Conservation (phyloP, 106 monocot species). For the Phalaenopsis aphrodite region DNA sequence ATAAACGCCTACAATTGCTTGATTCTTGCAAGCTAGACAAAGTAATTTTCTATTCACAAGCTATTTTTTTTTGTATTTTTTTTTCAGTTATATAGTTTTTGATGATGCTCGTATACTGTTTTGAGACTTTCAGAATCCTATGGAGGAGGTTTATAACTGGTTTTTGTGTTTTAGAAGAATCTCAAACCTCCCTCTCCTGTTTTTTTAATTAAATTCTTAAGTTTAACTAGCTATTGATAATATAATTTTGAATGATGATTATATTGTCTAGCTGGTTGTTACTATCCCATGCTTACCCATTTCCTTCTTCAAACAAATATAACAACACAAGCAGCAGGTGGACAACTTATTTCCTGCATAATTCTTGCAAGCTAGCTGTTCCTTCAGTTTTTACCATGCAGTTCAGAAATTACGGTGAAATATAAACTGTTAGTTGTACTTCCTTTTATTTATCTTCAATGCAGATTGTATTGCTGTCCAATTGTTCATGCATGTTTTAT, state of each 20-base stretch:
- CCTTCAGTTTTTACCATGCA: neutral
- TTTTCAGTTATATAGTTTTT: neutral
- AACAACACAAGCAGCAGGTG: neutral
- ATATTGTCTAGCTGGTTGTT: neutral
- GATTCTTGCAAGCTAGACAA: conserved; percentile 94
- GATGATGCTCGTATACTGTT: neutral
- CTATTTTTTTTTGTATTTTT: neutral
- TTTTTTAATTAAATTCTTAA: neutral
- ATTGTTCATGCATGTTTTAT: no score
- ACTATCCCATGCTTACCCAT: neutral
- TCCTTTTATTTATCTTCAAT: no score
- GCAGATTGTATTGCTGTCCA: no score
- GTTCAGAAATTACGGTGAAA: no score
- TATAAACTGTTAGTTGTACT: no score
- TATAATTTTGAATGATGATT: neutral
- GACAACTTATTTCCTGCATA: neutral
- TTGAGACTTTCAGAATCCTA: neutral
- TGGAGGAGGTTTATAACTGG: neutral
- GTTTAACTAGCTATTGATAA: neutral
- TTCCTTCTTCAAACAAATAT: no score
- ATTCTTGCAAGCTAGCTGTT: neutral
- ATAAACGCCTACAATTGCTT: conserved; percentile 71
- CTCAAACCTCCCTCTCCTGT: neutral
- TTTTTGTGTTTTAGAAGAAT: neutral
- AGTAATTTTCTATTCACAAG: conserved; percentile 27